Evolutionary conservation across 495 filamentous ascomycete species (phyloP), one percentile per base, ranked within the genome.

Genomic region (Aspergillus cavernicola): DNA sequence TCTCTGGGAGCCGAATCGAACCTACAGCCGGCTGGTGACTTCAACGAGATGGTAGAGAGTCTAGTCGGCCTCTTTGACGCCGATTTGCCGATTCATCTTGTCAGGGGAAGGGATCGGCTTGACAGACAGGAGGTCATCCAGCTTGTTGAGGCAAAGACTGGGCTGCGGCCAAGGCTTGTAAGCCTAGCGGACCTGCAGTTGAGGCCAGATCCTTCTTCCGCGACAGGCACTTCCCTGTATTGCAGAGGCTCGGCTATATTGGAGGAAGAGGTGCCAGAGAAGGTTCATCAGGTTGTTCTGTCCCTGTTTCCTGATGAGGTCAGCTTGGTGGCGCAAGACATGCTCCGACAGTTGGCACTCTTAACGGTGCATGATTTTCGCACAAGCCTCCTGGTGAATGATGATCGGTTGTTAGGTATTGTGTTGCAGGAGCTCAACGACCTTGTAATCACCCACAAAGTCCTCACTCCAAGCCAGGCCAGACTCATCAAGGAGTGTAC

Each of bases 21-120:
- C 3, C 6, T 53, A 1, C 18, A 26, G 18, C 33, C 37, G 1
- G 6, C 33, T 23, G 37, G 43, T 12, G 37, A 50, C 19, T 18
- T 19, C 3, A n/a, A 44, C n/a, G 31, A 56, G n/a, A 43, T 33
- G 29, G n/a, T 39, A 19, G n/a, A 51, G 6, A 29, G 39, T 22
- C 56, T 63, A 16, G 52, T 59, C 3, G 51, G 57, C n/a, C 33
- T 70, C 1, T 59, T 61, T 28, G 48, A 60, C 24, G 24, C 56
- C 0, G 50, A 59, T n/a, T 42, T 57, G 12, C 66, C 63, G 26
- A 13, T 72, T 1, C 58, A 62, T 38, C 31, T 70, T 0, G 23
- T 72, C 6, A 65, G 65, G 16, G 66, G 58, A 0, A 50, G 62
- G 19, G 64, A 70, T 28, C 12, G 36, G 38, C 4, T 66, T 57